phyloP scores from a whole-genome alignment of 1,284 basidiomycete genomes.

The Marasmius tenuissimus region DNA sequence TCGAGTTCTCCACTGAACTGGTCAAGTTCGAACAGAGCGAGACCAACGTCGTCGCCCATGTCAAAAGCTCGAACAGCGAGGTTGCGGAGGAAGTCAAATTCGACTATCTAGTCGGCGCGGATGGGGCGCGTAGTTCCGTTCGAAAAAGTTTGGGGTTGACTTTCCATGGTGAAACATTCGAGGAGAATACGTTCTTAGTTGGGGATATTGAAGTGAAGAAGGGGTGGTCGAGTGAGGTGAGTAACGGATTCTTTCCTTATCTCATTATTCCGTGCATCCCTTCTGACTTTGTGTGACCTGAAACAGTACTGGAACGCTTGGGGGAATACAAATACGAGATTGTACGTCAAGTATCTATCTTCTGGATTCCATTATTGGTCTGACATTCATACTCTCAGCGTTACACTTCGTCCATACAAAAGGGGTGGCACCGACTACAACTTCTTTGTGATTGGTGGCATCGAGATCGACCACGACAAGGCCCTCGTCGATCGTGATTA shows the following conservation, averaged over 20 bases:
- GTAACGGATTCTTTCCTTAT: not conserved
- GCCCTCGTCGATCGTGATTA: not conserved
- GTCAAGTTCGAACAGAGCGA: constrained; percentile 28
- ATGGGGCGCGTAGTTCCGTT: constrained; percentile 37
- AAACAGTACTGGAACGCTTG: not conserved
- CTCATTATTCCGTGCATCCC: not conserved
- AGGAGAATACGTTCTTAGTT: constrained; percentile 31
- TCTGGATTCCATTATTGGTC: not conserved
- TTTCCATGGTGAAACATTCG: constrained; percentile 45
- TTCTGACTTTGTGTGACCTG: not conserved
- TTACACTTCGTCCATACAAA: not conserved
- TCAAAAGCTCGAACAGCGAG: constrained; percentile 16
- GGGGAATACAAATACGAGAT: not conserved
- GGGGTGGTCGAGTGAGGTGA: constrained; percentile 28
- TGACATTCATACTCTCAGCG: not conserved
- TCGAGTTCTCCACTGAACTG: constrained; percentile 33
- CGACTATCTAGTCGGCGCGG: constrained; percentile 35
- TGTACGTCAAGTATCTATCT: not conserved
- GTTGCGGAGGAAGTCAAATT: constrained; percentile 18
- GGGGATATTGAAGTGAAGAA: constrained; percentile 40
- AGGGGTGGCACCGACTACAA: not conserved
- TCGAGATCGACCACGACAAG: not conserved
- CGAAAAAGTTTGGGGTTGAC: constrained; percentile 42
- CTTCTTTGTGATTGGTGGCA: not conserved
- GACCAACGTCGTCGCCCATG: constrained; percentile 22